Evolutionary conservation across 192 early-diverging fungal species (phyloP), one percentile per base, ranked within the genome.

Genomic region (Jimgerdemannia lactiflua): DNA sequence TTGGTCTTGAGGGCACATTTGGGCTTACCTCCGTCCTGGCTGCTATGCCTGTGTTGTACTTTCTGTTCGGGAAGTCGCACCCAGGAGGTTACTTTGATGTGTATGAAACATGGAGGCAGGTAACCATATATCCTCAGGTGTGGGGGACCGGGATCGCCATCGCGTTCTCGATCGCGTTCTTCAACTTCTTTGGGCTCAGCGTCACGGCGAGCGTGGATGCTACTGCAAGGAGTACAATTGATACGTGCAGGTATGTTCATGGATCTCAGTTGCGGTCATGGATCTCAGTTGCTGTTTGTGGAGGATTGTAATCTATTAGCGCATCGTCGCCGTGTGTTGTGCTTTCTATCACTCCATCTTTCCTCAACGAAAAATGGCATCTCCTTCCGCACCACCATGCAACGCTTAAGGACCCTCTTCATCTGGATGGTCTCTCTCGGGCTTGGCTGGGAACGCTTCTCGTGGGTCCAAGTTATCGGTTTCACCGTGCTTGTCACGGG

Each of bases 371-470:
- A 3, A 74, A 11, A 73, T 65, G 54, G 11, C 43, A 39, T 79
- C 3, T 4, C 29, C 29, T 29, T 29, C 1, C 49, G 14, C 14
- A 59, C 14, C 14, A 10, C 29, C 71, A 86, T 82, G 14, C 42
- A 7, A 17, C 44, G 65, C 71, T 11, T 6, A 63, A 82, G 81
- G 65, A 99, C 96, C 4, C 82, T 98, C 69, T 97, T 98, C 76
- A 97, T 99, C 74, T 99, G 98, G 98, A 91, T 93, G 84, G 88
- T 94, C 69, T 93, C 91, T 41, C 81, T 98, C 19, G 87, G 84
- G n/a, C 89, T 99, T 67, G 96, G 96, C 17, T 99, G 98, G 98
- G 98, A 99, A 83, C 79, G 82, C 0, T 99, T 99, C 77, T 90
- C 90, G 76, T 92, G 88, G 86, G 77, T 98, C 66, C 98, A 99